Conservation (phyloP, 2,329 filamentous ascomycete species). For the Fusarium sp. region DNA sequence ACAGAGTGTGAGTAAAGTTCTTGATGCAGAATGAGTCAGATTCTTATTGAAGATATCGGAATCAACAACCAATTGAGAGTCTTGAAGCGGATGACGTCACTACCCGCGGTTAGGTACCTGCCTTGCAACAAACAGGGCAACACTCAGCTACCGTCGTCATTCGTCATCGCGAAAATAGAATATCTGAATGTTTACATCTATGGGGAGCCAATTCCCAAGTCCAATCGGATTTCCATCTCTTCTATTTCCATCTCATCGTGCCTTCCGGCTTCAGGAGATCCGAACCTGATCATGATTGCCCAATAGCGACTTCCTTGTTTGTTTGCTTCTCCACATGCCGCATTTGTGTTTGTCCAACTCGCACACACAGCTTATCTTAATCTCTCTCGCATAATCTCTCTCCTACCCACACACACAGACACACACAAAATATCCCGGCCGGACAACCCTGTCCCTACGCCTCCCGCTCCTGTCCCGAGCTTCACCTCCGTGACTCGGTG, state of each 20-base stretch:
- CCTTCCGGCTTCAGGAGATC: background rate
- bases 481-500: constrained; percentile 16
- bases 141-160: constrained; percentile 4
- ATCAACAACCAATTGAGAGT: background rate
- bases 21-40: background rate
- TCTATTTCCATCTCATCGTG: background rate
- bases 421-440: background rate
- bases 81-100: constrained; percentile 11
- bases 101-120: constrained; percentile 1
- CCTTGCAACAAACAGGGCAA: background rate
- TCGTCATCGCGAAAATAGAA: background rate
- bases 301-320: background rate
- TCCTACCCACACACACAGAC: constrained; percentile 8
- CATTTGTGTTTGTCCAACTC: constrained; percentile 37
- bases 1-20: background rate
- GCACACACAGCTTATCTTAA: constrained; percentile 20
- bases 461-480: constrained; percentile 8
- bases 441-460: background rate
- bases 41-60: background rate
- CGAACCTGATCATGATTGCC: constrained; percentile 14
- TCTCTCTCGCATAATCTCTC: constrained; percentile 10
- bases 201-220: background rate
- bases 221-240: background rate
- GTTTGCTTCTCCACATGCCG: constrained; percentile 36
- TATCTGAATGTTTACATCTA: background rate